Percentiles rank a stretch among this genome's conserved stretches.
These are phyloP conservation scores for Malassezia psittaci DNA, from an alignment of 1,284 basidiomycete species.

Conservation along the genomic window DNA sequence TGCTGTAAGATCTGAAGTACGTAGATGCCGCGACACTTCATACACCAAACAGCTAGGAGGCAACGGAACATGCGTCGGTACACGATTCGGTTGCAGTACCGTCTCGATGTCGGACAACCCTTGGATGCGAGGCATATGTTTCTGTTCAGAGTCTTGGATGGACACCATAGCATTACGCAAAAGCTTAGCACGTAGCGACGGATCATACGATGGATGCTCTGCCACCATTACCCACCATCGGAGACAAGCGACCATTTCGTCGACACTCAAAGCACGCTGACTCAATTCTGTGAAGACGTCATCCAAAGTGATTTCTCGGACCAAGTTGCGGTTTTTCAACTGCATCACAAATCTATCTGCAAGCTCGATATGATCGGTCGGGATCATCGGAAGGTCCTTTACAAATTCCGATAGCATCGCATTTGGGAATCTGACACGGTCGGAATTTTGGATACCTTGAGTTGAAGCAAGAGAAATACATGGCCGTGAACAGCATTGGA, in stretches of 20 bases:
- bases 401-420: conserved; percentile 66
- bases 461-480: conserved; percentile 70
- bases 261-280: conserved; percentile 60
- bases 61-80: conserved; percentile 72
- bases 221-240: conserved; percentile 75
- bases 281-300: conserved; percentile 77
- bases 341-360: conserved; percentile 60
- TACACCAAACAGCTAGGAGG: conserved; percentile 68
- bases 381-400: conserved; percentile 67
- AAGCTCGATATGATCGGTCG: conserved; percentile 58
- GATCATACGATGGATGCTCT: conserved; percentile 45
- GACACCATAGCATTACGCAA: conserved; percentile 32
- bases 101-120: conserved; percentile 59
- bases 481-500: conserved; percentile 54
- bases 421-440: conserved; percentile 69
- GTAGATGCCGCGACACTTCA: conserved; percentile 57
- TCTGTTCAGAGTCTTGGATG: conserved; percentile 16
- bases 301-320: conserved; percentile 71
- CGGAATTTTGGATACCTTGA: conserved; percentile 62
- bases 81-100: conserved; percentile 63
- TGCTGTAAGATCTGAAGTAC: conserved; percentile 34
- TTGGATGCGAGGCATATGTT: conserved; percentile 26
- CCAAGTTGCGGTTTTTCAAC: conserved; percentile 60
- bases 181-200: conserved; percentile 36
- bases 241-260: conserved; percentile 71